Percentiles rank a stretch among this genome's conserved stretches.
These are phyloP conservation scores for Haplosporangium gracile DNA, from an alignment of 192 early-diverging fungal species.

Conservation along the genomic window DNA sequence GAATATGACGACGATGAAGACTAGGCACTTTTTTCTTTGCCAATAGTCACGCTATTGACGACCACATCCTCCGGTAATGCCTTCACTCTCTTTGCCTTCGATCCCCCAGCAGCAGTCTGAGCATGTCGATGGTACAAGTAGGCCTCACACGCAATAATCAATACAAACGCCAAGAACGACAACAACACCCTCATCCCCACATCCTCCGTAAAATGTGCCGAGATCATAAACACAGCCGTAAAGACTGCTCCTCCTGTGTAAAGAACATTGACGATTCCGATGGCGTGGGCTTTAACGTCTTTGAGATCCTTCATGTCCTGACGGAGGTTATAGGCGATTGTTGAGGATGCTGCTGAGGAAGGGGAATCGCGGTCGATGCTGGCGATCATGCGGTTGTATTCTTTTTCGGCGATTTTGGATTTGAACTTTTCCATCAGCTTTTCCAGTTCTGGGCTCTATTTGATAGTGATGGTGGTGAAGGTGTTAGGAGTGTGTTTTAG, in stretches of 20 bases:
- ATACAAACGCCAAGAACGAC: conserved; percentile 35
- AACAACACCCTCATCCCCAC: conserved; percentile 46
- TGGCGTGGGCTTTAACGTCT: conserved; percentile 36
- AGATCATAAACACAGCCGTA: conserved; percentile 48
- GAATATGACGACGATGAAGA: neutral
- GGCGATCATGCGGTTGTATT: conserved; percentile 45
- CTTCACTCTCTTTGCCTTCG: conserved; percentile 2
- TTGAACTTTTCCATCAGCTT: conserved; percentile 37
- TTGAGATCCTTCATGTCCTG: conserved; percentile 49
- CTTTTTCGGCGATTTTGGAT: conserved; percentile 40
- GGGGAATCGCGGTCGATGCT: conserved; percentile 11
- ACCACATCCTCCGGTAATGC: conserved; percentile 31
- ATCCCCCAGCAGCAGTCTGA: neutral
- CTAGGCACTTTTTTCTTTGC: conserved; percentile 17
- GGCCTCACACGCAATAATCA: conserved; percentile 48
- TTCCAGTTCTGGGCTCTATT: conserved; percentile 46
- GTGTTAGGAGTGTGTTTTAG: neutral
- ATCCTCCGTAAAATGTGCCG: conserved; percentile 44
- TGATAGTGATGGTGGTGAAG: neutral
- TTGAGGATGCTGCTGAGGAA: neutral
- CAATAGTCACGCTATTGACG: conserved; percentile 7
- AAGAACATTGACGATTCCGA: conserved; percentile 48
- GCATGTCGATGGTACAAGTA: conserved; percentile 45
- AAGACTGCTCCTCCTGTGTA: conserved; percentile 47
- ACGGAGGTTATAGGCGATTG: conserved; percentile 21